These are phyloP conservation scores for Dentipellis sp. DNA, from an alignment of 768 basidiomycete species.

Conservation along the genomic window DNA sequence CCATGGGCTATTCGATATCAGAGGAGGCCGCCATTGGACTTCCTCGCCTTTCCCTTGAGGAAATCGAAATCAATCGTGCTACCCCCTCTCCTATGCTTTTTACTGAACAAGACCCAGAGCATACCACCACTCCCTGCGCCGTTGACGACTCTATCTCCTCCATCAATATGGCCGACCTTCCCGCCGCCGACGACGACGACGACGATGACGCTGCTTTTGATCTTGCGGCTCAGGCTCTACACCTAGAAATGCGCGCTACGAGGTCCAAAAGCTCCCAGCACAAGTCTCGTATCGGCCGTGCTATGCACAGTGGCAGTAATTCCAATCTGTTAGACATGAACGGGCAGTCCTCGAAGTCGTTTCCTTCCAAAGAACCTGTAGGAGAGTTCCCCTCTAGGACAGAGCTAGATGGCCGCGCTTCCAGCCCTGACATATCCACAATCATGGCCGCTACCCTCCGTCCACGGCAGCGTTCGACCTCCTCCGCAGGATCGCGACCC, in stretches of 20 bases:
- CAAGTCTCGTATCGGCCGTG: conserved; percentile 2
- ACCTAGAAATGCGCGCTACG: conserved; percentile 5
- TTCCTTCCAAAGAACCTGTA: background rate
- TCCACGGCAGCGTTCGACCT: conserved; percentile 18
- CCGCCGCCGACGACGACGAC: conserved; percentile 20
- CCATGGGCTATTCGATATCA: conserved; percentile 19
- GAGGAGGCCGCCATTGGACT: conserved; percentile 19
- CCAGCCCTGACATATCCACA: conserved; percentile 23
- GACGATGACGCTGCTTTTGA: conserved; percentile 1
- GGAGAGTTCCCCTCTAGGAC: background rate
- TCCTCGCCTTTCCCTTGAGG: conserved; percentile 19
- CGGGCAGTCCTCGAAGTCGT: background rate
- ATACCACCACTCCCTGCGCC: background rate
- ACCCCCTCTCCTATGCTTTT: conserved; percentile 8
- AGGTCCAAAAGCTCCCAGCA: conserved; percentile 2
- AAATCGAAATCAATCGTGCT: conserved; percentile 15
- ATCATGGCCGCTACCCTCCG: conserved; percentile 25
- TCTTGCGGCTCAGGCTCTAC: conserved; percentile 2
- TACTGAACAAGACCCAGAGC: background rate
- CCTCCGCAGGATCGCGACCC: conserved; percentile 17
- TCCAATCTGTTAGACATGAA: background rate
- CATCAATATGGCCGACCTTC: conserved; percentile 23
- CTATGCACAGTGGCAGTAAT: background rate
- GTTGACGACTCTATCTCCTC: conserved; percentile 20
- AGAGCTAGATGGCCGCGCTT: conserved; percentile 8